Percentiles rank a stretch among this genome's conserved stretches.
phyloP scores from a whole-genome alignment of 768 basidiomycete species.

The Lyophyllum shimeji region DNA sequence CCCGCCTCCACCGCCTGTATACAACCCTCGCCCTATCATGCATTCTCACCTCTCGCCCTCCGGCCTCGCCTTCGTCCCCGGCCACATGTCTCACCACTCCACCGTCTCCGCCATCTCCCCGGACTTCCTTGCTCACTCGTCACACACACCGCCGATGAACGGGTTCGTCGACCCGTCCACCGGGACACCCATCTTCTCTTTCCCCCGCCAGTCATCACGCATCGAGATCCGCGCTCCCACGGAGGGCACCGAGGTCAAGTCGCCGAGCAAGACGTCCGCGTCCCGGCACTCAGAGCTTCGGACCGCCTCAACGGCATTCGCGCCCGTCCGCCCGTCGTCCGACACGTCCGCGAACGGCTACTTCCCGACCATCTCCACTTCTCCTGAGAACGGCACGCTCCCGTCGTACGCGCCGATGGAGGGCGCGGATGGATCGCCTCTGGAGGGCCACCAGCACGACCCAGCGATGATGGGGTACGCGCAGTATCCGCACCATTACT shows the following conservation, averaged over 20 bases:
- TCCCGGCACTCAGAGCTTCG: conserved; percentile 42
- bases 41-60: conserved; percentile 52
- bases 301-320: conserved; percentile 50
- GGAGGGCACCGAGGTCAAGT: conserved; percentile 25
- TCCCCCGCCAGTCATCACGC: conserved; percentile 69
- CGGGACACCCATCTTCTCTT: conserved; percentile 70
- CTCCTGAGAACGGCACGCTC: conserved; percentile 11
- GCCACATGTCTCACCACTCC: conserved; percentile 63
- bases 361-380: conserved; percentile 13
- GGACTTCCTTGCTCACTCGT: conserved; percentile 54
- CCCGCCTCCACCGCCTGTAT: conserved; percentile 57
- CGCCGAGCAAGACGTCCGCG: conserved; percentile 27
- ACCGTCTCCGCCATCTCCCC: conserved; percentile 56
- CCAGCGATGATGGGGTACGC: conserved; percentile 52
- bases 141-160: conserved; percentile 59
- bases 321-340: conserved; percentile 36
- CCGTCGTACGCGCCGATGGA: conserved; percentile 33
- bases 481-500: conserved; percentile 65
- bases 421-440: conserved; percentile 25
- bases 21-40: conserved; percentile 66
- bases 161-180: conserved; percentile 67
- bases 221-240: conserved; percentile 70
- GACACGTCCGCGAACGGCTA: conserved; percentile 20
- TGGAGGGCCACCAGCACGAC: conserved; percentile 14
- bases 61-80: conserved; percentile 51